Evolutionary conservation across 1,139 yeast species (phyloP).

Genomic region (Zygotorulaspora mrakii): DNA sequence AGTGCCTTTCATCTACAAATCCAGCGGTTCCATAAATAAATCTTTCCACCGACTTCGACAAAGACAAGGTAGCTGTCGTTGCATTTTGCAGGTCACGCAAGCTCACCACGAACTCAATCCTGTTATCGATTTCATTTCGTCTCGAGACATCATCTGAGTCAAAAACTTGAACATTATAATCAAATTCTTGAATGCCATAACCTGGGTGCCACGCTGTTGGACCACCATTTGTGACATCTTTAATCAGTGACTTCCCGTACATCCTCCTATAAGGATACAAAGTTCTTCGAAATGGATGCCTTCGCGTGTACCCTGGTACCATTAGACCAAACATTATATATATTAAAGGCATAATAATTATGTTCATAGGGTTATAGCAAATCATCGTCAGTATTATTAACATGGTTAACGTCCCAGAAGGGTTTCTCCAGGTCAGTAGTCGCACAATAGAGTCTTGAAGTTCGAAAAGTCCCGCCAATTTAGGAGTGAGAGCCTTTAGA

Average conservation of each 20-base stretch:
- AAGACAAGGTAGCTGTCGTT: conserved; percentile 52
- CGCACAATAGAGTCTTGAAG: conserved; percentile 55
- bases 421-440: conserved; percentile 59
- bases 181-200: conserved; percentile 19
- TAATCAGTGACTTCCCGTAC: conserved; percentile 56
- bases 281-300: conserved; percentile 61
- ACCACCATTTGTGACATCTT: conserved; percentile 46
- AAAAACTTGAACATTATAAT: conserved; percentile 21
- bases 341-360: conserved; percentile 61
- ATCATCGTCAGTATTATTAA: conserved; percentile 54
- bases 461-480: conserved; percentile 51
- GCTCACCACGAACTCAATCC: conserved; percentile 41
- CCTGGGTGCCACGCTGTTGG: conserved; percentile 39
- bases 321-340: conserved; percentile 55
- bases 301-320: conserved; percentile 64
- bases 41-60: conserved; percentile 51
- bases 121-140: conserved; percentile 31
- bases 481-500: conserved; percentile 49
- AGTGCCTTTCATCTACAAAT: conserved; percentile 63
- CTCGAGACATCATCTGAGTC: conserved; percentile 16
- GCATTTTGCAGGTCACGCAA: conserved; percentile 48
- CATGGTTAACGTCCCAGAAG: conserved; percentile 52
- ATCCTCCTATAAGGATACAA: conserved; percentile 44
- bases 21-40: conserved; percentile 64
- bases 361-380: conserved; percentile 67